Conservation (phyloP, 202 grass and related monocot species). For the Saccharum hybrid region DNA sequence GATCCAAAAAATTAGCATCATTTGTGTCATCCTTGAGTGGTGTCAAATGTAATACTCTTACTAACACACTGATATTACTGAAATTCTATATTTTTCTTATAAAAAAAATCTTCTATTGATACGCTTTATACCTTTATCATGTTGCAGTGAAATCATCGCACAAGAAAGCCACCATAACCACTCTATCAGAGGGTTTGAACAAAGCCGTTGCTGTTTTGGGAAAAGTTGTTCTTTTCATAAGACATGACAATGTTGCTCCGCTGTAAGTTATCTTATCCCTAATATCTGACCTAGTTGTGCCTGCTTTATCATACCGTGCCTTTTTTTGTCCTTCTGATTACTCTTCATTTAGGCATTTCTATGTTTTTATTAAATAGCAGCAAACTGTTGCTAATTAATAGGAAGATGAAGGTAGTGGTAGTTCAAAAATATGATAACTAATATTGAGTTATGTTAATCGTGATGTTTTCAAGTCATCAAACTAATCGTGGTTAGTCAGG, state of each 20-base stretch:
- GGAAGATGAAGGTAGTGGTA: not conserved
- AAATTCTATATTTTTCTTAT: slow-evolving; percentile 40
- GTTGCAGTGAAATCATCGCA: slow-evolving; percentile 66
- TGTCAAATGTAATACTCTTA: slow-evolving; percentile 68
- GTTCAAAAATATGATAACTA: slow-evolving; percentile 16
- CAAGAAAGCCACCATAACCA: slow-evolving; percentile 65
- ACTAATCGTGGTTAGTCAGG: not conserved
- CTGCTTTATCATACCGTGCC: slow-evolving; percentile 28
- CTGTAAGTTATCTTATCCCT: slow-evolving; percentile 62
- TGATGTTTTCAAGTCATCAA: not conserved
- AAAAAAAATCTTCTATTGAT: slow-evolving; percentile 16
- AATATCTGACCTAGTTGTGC: slow-evolving; percentile 17
- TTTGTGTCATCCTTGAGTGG: slow-evolving; percentile 60
- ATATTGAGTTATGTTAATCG: slow-evolving; percentile 12
- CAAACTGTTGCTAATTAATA: slow-evolving; percentile 33
- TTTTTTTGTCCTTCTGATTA: slow-evolving; percentile 2
- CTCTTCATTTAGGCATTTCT: slow-evolving; percentile 16
- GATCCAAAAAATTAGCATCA: slow-evolving; percentile 66
- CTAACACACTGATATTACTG: slow-evolving; percentile 27
- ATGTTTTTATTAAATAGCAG: slow-evolving; percentile 9
- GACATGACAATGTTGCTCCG: slow-evolving; percentile 75
- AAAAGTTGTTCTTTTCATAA: slow-evolving; percentile 79
- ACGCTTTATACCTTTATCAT: slow-evolving; percentile 31
- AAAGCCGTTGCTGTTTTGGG: slow-evolving; percentile 62
- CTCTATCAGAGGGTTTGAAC: slow-evolving; percentile 79